These are phyloP conservation scores for Beauveria sp. DNA, from an alignment of 2,329 filamentous ascomycete genomes.

Conservation along the genomic window DNA sequence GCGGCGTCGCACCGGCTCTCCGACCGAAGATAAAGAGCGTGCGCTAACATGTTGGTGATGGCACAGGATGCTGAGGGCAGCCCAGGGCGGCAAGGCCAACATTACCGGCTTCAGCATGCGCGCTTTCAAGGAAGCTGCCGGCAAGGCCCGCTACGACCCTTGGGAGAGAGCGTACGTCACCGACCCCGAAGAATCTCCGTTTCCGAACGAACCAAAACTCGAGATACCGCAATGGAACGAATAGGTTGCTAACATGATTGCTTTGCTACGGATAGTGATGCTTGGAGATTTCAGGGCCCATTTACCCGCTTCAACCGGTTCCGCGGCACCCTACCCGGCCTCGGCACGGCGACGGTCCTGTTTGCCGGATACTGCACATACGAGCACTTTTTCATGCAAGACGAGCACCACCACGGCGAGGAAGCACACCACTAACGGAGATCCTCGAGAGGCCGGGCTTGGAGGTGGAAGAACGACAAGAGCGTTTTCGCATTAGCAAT, in stretches of 20 bases:
- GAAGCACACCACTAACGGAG: constrained; percentile 14
- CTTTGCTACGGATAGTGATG: constrained; percentile 54
- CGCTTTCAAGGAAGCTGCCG: constrained; percentile 67
- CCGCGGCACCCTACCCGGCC: constrained; percentile 75
- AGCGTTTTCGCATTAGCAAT: background rate
- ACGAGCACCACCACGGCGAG: constrained; percentile 51
- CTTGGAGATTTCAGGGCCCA: constrained; percentile 85
- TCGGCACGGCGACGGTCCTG: constrained; percentile 86
- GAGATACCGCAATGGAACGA: background rate
- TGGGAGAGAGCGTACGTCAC: constrained; percentile 56
- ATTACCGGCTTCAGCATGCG: constrained; percentile 88
- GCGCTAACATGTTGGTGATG: background rate
- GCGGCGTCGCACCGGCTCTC: background rate
- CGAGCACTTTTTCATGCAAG: constrained; percentile 79
- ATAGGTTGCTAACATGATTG: background rate
- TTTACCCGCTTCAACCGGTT: constrained; percentile 89
- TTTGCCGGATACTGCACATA: constrained; percentile 85
- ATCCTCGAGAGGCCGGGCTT: no score
- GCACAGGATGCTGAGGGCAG: constrained; percentile 40
- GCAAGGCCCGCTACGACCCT: constrained; percentile 55
- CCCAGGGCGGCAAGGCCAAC: constrained; percentile 54
- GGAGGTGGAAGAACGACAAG: background rate
- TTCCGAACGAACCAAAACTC: background rate
- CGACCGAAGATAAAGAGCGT: background rate
- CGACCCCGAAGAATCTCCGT: background rate